phyloP scores from a whole-genome alignment of 768 basidiomycete species.

The Lactarius quietus region DNA sequence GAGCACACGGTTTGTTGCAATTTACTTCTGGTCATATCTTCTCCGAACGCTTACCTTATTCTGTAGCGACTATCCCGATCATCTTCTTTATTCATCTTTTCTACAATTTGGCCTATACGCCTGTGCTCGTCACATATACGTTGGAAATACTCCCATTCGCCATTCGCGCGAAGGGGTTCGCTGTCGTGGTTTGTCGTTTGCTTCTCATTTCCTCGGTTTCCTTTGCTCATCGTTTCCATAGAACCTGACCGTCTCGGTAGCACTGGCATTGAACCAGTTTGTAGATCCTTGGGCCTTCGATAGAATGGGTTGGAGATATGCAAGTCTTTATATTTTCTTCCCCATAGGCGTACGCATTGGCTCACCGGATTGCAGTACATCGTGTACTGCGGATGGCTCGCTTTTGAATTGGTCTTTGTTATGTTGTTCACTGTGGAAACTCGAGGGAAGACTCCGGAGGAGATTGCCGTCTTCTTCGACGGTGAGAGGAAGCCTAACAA shows the following conservation, averaged over 20 bases:
- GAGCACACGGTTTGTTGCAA: conserved; percentile 33
- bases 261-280: conserved; percentile 75
- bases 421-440: conserved; percentile 57
- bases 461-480: conserved; percentile 70
- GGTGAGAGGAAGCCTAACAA: conserved; percentile 46
- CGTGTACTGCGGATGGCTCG: conserved; percentile 61
- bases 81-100: conserved; percentile 55
- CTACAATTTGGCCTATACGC: conserved; percentile 74
- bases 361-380: conserved; percentile 41
- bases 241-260: conserved; percentile 61
- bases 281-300: conserved; percentile 73
- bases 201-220: not conserved
- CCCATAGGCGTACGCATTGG: not conserved
- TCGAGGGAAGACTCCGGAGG: conserved; percentile 65
- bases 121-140: conserved; percentile 58
- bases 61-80: conserved; percentile 56
- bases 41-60: conserved; percentile 2
- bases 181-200: conserved; percentile 55
- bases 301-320: conserved; percentile 42
- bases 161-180: conserved; percentile 78
- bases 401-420: conserved; percentile 57
- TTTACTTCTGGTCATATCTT: not conserved
- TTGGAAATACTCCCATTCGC: conserved; percentile 79
- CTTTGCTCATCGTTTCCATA: conserved; percentile 28
- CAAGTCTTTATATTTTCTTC: conserved; percentile 25